A percentile compares a stretch with the other conserved stretches of the same genome.
Conservation (phyloP, 1,139 yeast species). For the Meyerozyma athensensis region DNA sequence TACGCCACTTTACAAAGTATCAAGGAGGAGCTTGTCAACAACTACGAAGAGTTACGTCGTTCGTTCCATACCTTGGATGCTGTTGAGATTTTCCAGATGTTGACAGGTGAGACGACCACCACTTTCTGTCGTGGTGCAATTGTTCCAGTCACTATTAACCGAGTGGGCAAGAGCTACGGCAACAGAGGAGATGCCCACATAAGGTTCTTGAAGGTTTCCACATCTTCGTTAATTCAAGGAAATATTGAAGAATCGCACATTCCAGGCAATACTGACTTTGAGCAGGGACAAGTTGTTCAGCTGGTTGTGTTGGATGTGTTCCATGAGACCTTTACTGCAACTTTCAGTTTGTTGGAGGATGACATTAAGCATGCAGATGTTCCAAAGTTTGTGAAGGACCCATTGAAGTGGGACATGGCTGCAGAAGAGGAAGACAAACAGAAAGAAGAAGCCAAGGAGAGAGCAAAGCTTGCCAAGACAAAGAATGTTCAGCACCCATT, state of each 20-base stretch:
- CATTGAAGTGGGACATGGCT: conserved; percentile 75
- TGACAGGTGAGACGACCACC: conserved; percentile 80
- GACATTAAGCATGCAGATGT: conserved; percentile 60
- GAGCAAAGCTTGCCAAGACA: conserved; percentile 49
- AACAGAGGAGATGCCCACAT: conserved; percentile 30
- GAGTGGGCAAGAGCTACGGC: conserved; percentile 44
- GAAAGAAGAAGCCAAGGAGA: conserved; percentile 53
- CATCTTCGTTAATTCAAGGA: conserved; percentile 77
- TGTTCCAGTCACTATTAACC: conserved; percentile 69
- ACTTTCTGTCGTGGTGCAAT: conserved; percentile 67
- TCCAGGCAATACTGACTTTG: conserved; percentile 47
- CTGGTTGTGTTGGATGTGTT: conserved; percentile 71
- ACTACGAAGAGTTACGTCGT: conserved; percentile 80
- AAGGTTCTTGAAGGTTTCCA: conserved; percentile 51
- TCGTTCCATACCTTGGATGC: conserved; percentile 64
- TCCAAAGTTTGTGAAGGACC: conserved; percentile 49
- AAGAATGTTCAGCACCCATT: conserved; percentile 89
- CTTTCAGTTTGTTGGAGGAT: conserved; percentile 61
- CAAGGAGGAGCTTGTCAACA: conserved; percentile 80
- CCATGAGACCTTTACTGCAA: conserved; percentile 69
- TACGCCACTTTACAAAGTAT: conserved; percentile 82
- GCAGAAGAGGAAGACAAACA: conserved; percentile 69
- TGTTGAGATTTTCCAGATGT: conserved; percentile 76
- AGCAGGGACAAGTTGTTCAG: conserved; percentile 77
- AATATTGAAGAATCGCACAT: conserved; percentile 63